Evolutionary conservation across 2,329 filamentous ascomycete genomes (phyloP), one percentile per base, ranked within the genome.

Genomic region (Hymenoscyphus salicellus): DNA sequence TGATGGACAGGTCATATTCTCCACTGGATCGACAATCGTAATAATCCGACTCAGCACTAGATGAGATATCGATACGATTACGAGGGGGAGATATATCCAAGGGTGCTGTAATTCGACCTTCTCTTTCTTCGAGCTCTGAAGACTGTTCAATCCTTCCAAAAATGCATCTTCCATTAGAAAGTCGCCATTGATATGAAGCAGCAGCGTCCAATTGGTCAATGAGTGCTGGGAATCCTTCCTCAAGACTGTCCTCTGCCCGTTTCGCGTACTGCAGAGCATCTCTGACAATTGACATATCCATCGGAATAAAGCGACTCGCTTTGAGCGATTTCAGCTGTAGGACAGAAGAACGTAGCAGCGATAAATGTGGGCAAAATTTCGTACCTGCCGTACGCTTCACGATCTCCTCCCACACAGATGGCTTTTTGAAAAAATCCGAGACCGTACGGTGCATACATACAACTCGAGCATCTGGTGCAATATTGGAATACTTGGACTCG

Each of bases 121-220:
- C 23, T 17, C 14, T 11, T 28, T 55, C 28, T n/a, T 30, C 16
- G 36, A 17, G 23, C 1, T 56, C 32, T 10, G 30, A 6, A 23
- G 11, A 17, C 17, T 62, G 17, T 17, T 63, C 61, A 17, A 63
- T 8, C 23, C 55, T 33, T 7, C 55, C 61, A 36, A 17, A 23
- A 8, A 26, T 58, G 5, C 36, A 28, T 52, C 20, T 58, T 14
- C 55, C 61, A 32, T 58, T 20, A 26, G 26, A 63, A 10, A 58
- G n/a, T n/a, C 61, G 23, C 61, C 61, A 63, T 41, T 59, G 61
- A 28, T 63, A 63, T 28, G 61, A 58, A 14, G 61, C 61, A 23
- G 61, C 55, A 28, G 55, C 55, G 49, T 63, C 61, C 16, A 63
- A 20, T 26, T 63, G 61, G 46, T 63, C 61, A 28, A 63, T 11